These are phyloP conservation scores for Conticribra guillardii DNA, from an alignment of 108 stramenopile genomes.

Conservation along the genomic window DNA sequence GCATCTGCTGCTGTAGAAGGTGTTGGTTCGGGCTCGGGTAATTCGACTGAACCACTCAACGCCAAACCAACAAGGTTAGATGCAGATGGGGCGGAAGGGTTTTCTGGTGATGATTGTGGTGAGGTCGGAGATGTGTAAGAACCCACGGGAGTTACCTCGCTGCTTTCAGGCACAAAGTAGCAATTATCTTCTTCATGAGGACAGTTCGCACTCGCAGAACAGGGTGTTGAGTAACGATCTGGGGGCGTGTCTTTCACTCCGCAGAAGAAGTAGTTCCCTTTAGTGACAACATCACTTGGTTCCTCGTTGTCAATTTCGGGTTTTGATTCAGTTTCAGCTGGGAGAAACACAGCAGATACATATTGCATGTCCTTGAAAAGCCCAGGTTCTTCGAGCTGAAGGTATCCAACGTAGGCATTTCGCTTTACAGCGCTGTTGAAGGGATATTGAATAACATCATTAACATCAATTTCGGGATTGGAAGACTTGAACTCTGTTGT, in stretches of 20 bases:
- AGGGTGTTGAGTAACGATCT: background rate
- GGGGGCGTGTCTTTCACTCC: background rate
- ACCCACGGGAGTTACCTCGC: slow-evolving; percentile 22
- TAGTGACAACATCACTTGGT: background rate
- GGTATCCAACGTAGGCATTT: slow-evolving; percentile 31
- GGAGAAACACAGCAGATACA: slow-evolving; percentile 43
- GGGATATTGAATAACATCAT: slow-evolving; percentile 34
- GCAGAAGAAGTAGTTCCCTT: background rate
- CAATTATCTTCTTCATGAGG: slow-evolving; percentile 12
- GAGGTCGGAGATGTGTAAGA: slow-evolving; percentile 19
- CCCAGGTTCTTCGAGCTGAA: slow-evolving; percentile 13
- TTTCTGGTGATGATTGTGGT: background rate
- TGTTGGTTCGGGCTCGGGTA: too few relatives aligned
- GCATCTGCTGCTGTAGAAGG: too few relatives aligned
- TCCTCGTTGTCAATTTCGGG: background rate
- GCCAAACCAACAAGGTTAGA: background rate
- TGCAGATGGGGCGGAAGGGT: background rate
- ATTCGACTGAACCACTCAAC: too few relatives aligned
- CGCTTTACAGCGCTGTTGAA: slow-evolving; percentile 23
- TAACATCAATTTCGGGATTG: slow-evolving; percentile 9
- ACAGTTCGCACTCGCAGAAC: background rate
- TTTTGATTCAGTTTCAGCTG: background rate
- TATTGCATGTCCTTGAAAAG: slow-evolving; percentile 27
- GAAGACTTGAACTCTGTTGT: slow-evolving; percentile 20
- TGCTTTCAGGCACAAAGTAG: slow-evolving; percentile 20